Base-by-base conservation (phyloP, 2,329 filamentous ascomycete genomes). In the Aspergillus fructus region DNA sequence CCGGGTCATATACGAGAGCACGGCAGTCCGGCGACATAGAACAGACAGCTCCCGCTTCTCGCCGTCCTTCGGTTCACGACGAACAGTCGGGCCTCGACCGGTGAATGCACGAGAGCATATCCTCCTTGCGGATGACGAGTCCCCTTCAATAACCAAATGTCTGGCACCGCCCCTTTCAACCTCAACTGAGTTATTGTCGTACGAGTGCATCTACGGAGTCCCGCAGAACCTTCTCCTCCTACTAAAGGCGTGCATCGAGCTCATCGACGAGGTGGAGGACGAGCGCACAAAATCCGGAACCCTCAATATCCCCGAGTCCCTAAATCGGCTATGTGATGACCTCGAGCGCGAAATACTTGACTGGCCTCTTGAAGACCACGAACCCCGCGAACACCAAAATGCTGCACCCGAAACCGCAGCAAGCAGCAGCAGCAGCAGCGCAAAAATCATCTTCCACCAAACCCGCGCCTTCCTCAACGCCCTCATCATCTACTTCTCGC, bases 171-270 rank as follows among this genome's bases (percentile, higher is more conserved):
- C 9, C 17, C 6, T 7, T 17, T 5, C 40, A 43, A 23, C 17
- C 23, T 21, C 19, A 4, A 23, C 41, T 4, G 41, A 24, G 5
- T 9, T 43, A 15, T 47, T 6, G 6, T 23, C 43, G 2, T 55
- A 59, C 37, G 56, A 59, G 39, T 49, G 48, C 37, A 59, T 59
- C 12, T 59, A 59, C 3, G 56, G 42, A 2, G 48, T 59, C 4
- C 56, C 56, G 7, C 30, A 51, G 39, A 47, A 27, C 19, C 46
- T 59, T 5, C 40, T 59, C 15, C 13, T 59, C 13, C 27, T 55
- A 11, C 37, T 59, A 5, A 48, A 33, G 11, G 24, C 46, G 21
- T 45, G 52, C 15, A 59, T 42, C 37, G 40, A 59, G 42, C 12
- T 59, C 15, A 55, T 59, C 3, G 46, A 59, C 37, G 56, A 45